These are phyloP conservation scores for Paecilomyces variotii DNA, from an alignment of 2,329 filamentous ascomycete species.

Conservation along the genomic window DNA sequence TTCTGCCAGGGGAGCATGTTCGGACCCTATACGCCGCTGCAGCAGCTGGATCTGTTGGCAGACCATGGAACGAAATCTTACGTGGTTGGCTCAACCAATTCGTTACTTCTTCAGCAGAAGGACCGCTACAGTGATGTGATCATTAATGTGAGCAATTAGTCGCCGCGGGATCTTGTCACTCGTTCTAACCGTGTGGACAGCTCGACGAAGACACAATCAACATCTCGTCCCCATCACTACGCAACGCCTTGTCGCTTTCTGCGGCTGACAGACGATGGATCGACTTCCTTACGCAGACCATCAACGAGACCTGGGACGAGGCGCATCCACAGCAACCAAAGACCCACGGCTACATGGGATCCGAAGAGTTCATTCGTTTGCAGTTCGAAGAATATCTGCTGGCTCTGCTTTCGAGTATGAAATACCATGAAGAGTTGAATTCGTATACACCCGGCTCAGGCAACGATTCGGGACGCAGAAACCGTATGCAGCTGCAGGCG, in stretches of 20 bases:
- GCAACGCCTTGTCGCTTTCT: slow-evolving; percentile 67
- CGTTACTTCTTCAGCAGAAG: slow-evolving; percentile 82
- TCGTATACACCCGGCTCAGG: slow-evolving; percentile 30
- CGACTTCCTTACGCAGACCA: slow-evolving; percentile 84
- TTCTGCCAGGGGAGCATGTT: slow-evolving; percentile 75
- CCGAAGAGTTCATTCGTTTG: slow-evolving; percentile 92
- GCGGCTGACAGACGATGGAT: slow-evolving; percentile 91
- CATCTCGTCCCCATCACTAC: slow-evolving; percentile 72
- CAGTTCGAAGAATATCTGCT: slow-evolving; percentile 97
- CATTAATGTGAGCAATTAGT: slow-evolving; percentile 62
- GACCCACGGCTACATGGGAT: slow-evolving; percentile 88
- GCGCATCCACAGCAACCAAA: slow-evolving; percentile 82
- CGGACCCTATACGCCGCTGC: slow-evolving; percentile 90
- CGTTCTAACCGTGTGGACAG: slow-evolving; percentile 15
- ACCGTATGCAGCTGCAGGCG: slow-evolving; percentile 45
- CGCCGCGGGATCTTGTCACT: background rate
- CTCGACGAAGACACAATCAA: slow-evolving; percentile 82
- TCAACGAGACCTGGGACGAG: slow-evolving; percentile 96
- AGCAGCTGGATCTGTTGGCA: slow-evolving; percentile 88
- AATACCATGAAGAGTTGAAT: slow-evolving; percentile 68
- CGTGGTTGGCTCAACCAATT: slow-evolving; percentile 94
- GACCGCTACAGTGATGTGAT: slow-evolving; percentile 94
- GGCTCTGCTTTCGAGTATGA: slow-evolving; percentile 76
- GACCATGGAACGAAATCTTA: slow-evolving; percentile 95
- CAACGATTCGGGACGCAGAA: slow-evolving; percentile 34